Evolutionary conservation across 2,329 filamentous ascomycete species (phyloP).

Genomic region (Magnaporthales sp.): DNA sequence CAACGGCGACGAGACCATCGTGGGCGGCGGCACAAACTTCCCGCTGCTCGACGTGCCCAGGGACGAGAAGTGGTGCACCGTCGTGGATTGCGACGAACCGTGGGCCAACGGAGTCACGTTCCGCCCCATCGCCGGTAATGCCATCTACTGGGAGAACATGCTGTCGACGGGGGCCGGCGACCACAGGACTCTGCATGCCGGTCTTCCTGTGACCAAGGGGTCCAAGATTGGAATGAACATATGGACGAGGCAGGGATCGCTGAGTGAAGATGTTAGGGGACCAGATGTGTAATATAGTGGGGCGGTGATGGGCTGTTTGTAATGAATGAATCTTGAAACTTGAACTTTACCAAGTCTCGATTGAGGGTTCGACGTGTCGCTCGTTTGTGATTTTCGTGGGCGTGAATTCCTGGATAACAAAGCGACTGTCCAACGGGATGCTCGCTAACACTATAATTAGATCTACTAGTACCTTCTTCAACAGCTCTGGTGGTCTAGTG

Average conservation of each 20-base stretch:
- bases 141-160: conserved; percentile 40
- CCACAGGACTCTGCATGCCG: conserved; percentile 34
- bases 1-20: conserved; percentile 1
- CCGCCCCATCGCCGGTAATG: conserved; percentile 35
- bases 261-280: conserved; percentile 25
- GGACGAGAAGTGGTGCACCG: conserved; percentile 30
- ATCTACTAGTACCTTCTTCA: too few relatives aligned
- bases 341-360: neutral
- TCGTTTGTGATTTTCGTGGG: too few relatives aligned
- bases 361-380: neutral
- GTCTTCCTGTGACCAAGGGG: conserved; percentile 34
- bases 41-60: conserved; percentile 29
- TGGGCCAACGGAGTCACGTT: conserved; percentile 39
- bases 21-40: conserved; percentile 40
- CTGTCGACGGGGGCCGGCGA: conserved; percentile 29
- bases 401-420: too few relatives aligned
- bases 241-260: conserved; percentile 35
- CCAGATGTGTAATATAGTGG: conserved; percentile 13
- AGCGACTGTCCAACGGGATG: conserved; percentile 48
- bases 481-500: conserved; percentile 3
- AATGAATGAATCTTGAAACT: neutral
- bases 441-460: conserved; percentile 31
- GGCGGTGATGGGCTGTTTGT: conserved; percentile 9
- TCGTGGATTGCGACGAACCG: conserved; percentile 38
- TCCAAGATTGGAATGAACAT: conserved; percentile 44